These are phyloP conservation scores for Epichloe baconii DNA, from an alignment of 2,329 filamentous ascomycete species.

Conservation along the genomic window DNA sequence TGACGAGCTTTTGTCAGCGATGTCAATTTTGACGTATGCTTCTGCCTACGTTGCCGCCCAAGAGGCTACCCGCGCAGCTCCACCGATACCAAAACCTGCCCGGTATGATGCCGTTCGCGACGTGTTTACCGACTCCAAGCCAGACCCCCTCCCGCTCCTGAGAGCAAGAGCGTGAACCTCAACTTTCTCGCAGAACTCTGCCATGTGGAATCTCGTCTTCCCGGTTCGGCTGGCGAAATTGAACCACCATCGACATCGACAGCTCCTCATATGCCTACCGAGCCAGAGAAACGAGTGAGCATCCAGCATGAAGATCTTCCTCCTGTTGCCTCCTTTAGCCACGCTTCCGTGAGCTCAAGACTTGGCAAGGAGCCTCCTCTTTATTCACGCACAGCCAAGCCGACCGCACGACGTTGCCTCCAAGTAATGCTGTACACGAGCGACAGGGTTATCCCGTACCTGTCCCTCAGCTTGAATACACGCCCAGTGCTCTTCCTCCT, in stretches of 20 bases:
- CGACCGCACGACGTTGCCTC: slow-evolving; percentile 11
- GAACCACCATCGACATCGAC: neutral
- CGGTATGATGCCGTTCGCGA: slow-evolving; percentile 28
- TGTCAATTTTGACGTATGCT: slow-evolving; percentile 20
- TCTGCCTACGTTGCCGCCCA: slow-evolving; percentile 19
- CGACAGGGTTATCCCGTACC: slow-evolving; percentile 6
- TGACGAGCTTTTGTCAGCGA: slow-evolving; percentile 14
- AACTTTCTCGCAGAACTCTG: slow-evolving; percentile 23
- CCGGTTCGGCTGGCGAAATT: slow-evolving; percentile 8
- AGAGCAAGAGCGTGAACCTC: slow-evolving; percentile 15
- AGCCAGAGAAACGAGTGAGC: slow-evolving; percentile 8
- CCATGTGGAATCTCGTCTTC: slow-evolving; percentile 17
- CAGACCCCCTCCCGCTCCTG: slow-evolving; percentile 15
- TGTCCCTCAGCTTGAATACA: slow-evolving; percentile 1
- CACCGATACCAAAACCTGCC: slow-evolving; percentile 17
- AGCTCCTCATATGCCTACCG: neutral
- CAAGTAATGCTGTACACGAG: slow-evolving; percentile 12
- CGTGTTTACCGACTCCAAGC: slow-evolving; percentile 26
- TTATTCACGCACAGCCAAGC: slow-evolving; percentile 11
- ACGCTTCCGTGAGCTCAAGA: slow-evolving; percentile 13
- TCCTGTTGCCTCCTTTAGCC: slow-evolving; percentile 10
- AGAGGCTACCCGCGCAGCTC: slow-evolving; percentile 13
- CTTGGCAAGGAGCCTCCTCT: slow-evolving; percentile 14
- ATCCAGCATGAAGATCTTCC: slow-evolving; percentile 14
- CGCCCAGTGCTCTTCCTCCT: slow-evolving; percentile 12